Base-by-base conservation (phyloP, 306 rosid genomes). In the Psophocarpus tetragonolobus region DNA sequence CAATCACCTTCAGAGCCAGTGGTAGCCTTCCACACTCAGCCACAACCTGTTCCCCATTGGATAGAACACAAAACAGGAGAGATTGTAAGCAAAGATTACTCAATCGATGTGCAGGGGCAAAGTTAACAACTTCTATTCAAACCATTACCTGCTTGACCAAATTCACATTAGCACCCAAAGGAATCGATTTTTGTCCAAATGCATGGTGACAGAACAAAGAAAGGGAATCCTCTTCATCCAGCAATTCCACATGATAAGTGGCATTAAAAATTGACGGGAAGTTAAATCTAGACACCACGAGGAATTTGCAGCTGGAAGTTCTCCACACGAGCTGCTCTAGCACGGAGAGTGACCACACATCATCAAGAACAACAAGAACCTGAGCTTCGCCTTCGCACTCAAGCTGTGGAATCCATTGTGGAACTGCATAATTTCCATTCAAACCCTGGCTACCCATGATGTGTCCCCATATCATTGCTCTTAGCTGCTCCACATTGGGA, bases 1-100 rank as follows among this genome's bases (percentile, higher is more conserved):
- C 98, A 20, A 95, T 92, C 72, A 95, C 97, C 91, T 95, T 95
- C 11, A 95, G 98, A 56, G 98, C 98, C 54, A 95, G 74, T 8
- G 98, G 98, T 80, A 95, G 97, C 44, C 86, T 81, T 83, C 90
- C 90, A 80, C 98, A 95, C 88, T 95, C 98, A 6, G 80, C 80
- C 87, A 91, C 98, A 76, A 91, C 85, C 98, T 92, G 74, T 58
- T 76, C 36, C 4, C 6, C 36, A 15, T 71, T 11, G 44, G 33
- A 64, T 44, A 50, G 50, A 72, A 39, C 17, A 58, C 66, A 58
- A 33, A 35, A 50, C 57, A 63, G 6, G 51, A 74, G 17, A 45
- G 10, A 44, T 75, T 24, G 50, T 33, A 33, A 84, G 57, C 9
- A 5, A 33, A 47, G 18, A 71, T 5, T 20, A 60, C 20, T 63